Conservation (phyloP, 148 eudicot species). For the Fagopyrum esculentum region DNA sequence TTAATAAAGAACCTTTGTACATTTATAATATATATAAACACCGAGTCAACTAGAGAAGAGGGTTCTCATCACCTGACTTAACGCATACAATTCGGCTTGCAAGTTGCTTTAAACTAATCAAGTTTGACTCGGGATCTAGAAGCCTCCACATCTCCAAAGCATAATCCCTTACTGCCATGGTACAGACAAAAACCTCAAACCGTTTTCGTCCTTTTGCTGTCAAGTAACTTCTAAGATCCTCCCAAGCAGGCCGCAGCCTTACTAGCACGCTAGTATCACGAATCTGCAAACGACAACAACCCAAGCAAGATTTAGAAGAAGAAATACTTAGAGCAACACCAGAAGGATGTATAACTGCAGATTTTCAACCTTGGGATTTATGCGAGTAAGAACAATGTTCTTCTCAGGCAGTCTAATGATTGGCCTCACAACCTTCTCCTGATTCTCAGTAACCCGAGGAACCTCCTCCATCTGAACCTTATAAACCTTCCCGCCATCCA, state of each 20-base stretch:
- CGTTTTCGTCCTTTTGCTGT: constrained; percentile 85
- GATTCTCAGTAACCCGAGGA: constrained; percentile 34
- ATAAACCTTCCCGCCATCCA: constrained; percentile 48
- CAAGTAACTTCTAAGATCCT: constrained; percentile 79
- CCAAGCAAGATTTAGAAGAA: constrained; percentile 5
- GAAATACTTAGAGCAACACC: background rate
- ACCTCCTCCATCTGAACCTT: constrained; percentile 73
- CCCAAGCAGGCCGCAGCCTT: constrained; percentile 96
- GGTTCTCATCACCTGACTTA: constrained; percentile 56
- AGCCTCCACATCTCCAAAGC: constrained; percentile 99
- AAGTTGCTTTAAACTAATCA: constrained; percentile 65
- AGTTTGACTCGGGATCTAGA: constrained; percentile 77
- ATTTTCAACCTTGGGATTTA: constrained; percentile 75
- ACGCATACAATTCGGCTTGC: constrained; percentile 72
- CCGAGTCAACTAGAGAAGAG: background rate
- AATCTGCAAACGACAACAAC: constrained; percentile 37
- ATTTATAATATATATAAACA: background rate
- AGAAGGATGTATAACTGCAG: background rate
- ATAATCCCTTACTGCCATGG: constrained; percentile 98
- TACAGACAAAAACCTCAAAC: constrained; percentile 96
- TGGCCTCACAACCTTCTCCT: constrained; percentile 56
- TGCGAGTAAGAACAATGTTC: constrained; percentile 78
- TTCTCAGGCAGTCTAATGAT: constrained; percentile 71
- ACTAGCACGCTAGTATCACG: constrained; percentile 99
- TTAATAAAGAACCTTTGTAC: no score